Base-by-base conservation (phyloP, 352 stramenopile species). In the Phytophthora sp. region DNA sequence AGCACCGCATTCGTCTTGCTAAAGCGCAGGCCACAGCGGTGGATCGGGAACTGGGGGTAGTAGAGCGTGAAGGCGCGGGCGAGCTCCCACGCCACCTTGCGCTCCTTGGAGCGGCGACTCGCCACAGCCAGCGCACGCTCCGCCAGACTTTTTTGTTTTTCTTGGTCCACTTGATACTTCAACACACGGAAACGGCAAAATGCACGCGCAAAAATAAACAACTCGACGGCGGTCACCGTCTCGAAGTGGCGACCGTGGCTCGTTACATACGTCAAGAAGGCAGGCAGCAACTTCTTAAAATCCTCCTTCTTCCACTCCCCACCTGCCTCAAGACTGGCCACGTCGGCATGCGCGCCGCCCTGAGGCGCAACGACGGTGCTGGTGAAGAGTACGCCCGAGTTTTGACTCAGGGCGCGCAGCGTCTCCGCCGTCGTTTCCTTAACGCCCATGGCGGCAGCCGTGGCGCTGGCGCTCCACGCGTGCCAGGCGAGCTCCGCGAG, bases 161-260 rank as follows among this genome's bases (percentile, higher is more conserved):
- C 62, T 63, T 73, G 36, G 30, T 71, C 67, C 9, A 71, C 67
- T 16, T 50, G 27, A 42, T 54, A 35, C 7, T 66, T 64, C 18
- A 80, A 63, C 61, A 80, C 33, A 57, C 63, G 66, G 41, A 66
- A 78, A 57, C 69, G 69, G 26, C 69, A 79, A 69, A 82, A 82
- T 24, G 68, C 63, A 71, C 74, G 74, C 53, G 74, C 74, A 61
- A 73, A 75, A 53, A 77, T 60, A 49, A 79, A 79, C 30, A 79
- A 52, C 44, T 82, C 67, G n/a, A 72, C 62, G 13, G 67, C 65
- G 27, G 66, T 76, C 60, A 82, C 38, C 29, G 56, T 58, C 60
- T 76, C 58, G 41, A 75, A 69, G 52, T 58, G 60, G 52, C 72
- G 70, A 12, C 67, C 67, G 45, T 71, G 65, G 24, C 54, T 60